These are phyloP conservation scores for Olyra latifolia DNA, from an alignment of 176 grass and related monocot genomes.

Conservation along the genomic window DNA sequence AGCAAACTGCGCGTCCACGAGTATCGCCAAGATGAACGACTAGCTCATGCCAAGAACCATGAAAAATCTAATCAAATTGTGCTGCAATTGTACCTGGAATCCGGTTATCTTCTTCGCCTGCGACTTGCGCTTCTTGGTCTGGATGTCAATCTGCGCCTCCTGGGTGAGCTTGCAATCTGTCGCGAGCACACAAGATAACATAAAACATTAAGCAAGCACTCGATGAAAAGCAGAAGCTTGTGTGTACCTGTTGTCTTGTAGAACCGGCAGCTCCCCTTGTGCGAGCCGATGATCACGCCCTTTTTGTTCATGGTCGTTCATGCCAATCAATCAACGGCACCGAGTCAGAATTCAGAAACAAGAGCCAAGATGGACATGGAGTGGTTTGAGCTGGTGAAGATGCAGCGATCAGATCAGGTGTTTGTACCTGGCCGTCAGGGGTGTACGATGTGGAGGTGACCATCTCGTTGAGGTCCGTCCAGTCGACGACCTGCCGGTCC, in stretches of 20 bases:
- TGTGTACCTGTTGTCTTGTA: conserved; percentile 84
- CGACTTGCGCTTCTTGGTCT: conserved; percentile 70
- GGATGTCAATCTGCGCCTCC: conserved; percentile 66
- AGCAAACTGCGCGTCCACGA: conserved; percentile 50
- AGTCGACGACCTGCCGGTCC: conserved; percentile 87
- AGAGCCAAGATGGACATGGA: background rate
- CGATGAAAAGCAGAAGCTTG: background rate
- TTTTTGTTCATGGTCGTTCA: conserved; percentile 8
- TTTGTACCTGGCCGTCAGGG: conserved; percentile 67
- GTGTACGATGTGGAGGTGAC: conserved; percentile 85
- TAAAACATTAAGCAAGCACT: background rate
- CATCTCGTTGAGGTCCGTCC: conserved; percentile 95
- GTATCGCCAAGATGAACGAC: background rate
- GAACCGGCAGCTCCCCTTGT: conserved; percentile 75
- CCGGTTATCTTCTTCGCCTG: conserved; percentile 89
- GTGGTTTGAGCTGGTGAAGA: background rate
- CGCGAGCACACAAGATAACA: too few species aligned
- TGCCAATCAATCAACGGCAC: background rate
- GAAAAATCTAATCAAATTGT: background rate
- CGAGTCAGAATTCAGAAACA: background rate
- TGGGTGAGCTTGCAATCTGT: conserved; percentile 69
- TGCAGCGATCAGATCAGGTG: background rate
- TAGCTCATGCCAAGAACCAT: background rate
- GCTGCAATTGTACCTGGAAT: conserved; percentile 58
- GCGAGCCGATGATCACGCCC: conserved; percentile 80